Conservation (phyloP, 345 rosid species). For the Turritis glabra region DNA sequence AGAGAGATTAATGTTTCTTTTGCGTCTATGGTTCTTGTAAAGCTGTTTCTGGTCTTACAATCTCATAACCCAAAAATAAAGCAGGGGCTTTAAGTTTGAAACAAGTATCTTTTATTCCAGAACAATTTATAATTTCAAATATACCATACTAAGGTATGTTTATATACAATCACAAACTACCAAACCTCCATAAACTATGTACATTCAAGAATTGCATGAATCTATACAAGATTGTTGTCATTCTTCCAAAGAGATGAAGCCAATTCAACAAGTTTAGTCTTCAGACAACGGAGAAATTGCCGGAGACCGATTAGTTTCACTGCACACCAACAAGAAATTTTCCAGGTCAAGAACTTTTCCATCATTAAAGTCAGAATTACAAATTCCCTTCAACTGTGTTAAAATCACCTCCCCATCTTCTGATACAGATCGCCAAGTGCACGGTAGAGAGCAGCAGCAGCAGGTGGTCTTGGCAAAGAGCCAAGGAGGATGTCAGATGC, state of each 20-base stretch:
- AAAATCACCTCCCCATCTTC: constrained; percentile 52
- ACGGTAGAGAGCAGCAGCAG: constrained; percentile 76
- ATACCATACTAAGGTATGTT: not conserved
- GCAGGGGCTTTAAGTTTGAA: constrained; percentile 1
- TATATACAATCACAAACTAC: constrained; percentile 33
- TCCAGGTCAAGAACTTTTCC: constrained; percentile 16
- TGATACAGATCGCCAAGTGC: constrained; percentile 72
- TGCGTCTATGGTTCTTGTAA: not conserved
- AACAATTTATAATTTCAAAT: not conserved
- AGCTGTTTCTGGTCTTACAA: constrained; percentile 1
- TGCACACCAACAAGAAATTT: constrained; percentile 35
- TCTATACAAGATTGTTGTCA: constrained; percentile 24
- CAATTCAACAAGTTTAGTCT: constrained; percentile 21
- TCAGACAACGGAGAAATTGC: constrained; percentile 16
- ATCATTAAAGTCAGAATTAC: not conserved
- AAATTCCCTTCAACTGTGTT: constrained; percentile 15
- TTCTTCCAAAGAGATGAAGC: constrained; percentile 19
- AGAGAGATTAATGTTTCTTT: constrained; percentile 11
- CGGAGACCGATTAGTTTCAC: constrained; percentile 18
- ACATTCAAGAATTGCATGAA: constrained; percentile 39
- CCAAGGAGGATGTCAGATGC: constrained; percentile 82
- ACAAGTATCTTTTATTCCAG: not conserved
- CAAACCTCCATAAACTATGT: constrained; percentile 28
- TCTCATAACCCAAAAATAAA: not conserved
- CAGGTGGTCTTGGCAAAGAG: constrained; percentile 79